A percentile compares a stretch with the other conserved stretches of the same genome.
Conservation (phyloP, 306 rosid genomes). For the Clitoria ternatea region DNA sequence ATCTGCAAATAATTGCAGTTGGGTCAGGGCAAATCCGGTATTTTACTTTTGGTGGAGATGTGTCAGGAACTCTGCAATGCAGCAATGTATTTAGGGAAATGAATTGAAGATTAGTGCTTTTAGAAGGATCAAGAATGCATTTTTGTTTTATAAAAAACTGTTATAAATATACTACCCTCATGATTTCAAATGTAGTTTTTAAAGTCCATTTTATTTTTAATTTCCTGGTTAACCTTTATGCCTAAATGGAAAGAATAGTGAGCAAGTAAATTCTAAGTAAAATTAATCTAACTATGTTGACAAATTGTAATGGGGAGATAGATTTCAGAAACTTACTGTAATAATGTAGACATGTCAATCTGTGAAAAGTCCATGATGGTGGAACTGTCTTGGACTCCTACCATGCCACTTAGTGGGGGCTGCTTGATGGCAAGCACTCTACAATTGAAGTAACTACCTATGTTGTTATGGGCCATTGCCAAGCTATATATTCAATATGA, state of each 20-base stretch:
- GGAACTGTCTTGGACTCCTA: conserved; percentile 34
- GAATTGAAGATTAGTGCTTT: no score
- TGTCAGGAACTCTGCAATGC: conserved; percentile 56
- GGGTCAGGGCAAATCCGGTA: conserved; percentile 77
- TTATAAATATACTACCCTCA: no score
- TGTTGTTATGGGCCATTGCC: conserved; percentile 48
- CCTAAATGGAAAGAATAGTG: neutral
- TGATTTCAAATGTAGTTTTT: no score
- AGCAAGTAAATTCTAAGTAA: neutral
- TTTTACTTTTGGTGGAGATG: conserved; percentile 54
- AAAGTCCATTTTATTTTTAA: no score
- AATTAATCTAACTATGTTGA: neutral
- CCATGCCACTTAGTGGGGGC: conserved; percentile 26
- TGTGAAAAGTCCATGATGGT: conserved; percentile 69
- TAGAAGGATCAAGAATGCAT: no score
- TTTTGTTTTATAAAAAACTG: no score
- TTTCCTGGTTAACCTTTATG: no score
- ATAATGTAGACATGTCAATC: conserved; percentile 43
- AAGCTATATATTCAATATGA: conserved; percentile 48
- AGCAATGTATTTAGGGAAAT: no score
- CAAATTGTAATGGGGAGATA: neutral
- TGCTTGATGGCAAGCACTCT: conserved; percentile 71
- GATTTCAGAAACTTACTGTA: conserved; percentile 41
- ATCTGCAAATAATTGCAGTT: conserved; percentile 72
- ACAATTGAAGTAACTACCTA: conserved; percentile 57